phyloP scores from a whole-genome alignment of 2,329 filamentous ascomycete species.

The Neonectria ditissima region DNA sequence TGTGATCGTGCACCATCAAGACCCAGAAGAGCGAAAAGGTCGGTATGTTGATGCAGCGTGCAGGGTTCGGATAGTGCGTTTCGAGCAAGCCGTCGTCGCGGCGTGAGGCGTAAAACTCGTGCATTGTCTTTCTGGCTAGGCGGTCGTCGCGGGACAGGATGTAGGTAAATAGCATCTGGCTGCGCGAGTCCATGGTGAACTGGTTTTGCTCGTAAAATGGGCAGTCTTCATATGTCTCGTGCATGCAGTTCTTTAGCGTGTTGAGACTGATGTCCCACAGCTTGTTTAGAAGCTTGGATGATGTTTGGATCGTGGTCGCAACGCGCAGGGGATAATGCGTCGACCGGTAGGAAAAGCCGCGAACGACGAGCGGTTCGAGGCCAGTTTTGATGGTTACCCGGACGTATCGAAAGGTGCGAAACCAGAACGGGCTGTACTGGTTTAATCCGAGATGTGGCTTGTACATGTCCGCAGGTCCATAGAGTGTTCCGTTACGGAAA shows the following conservation, averaged over 20 bases:
- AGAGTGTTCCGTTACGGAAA: conserved; percentile 8
- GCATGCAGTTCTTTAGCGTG: conserved; percentile 22
- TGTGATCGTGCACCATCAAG: conserved; percentile 26
- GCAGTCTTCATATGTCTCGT: conserved; percentile 23
- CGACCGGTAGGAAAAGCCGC: conserved; percentile 17
- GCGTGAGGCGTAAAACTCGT: conserved; percentile 25
- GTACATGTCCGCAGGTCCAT: conserved; percentile 17
- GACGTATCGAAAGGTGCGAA: conserved; percentile 22
- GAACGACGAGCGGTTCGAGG: not conserved
- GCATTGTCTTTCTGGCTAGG: conserved; percentile 22
- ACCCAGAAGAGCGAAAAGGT: conserved; percentile 26
- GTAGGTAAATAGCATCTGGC: conserved; percentile 22
- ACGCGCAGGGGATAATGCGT: conserved; percentile 18
- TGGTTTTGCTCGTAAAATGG: conserved; percentile 25
- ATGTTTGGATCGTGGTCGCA: conserved; percentile 6
- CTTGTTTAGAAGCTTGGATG: conserved; percentile 5
- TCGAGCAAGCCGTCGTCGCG: conserved; percentile 22
- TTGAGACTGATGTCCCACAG: conserved; percentile 24
- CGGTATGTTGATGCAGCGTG: conserved; percentile 20
- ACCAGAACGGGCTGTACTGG: conserved; percentile 24
- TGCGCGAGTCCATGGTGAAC: conserved; percentile 26
- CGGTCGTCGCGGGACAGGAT: conserved; percentile 20
- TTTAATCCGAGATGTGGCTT: conserved; percentile 4
- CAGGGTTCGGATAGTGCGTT: conserved; percentile 19
- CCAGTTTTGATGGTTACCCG: conserved; percentile 10